Percentiles rank a stretch among this genome's conserved stretches.
Evolutionary conservation across 345 rosid genomes (phyloP).

Genomic region (Fremontodendron californicum): DNA sequence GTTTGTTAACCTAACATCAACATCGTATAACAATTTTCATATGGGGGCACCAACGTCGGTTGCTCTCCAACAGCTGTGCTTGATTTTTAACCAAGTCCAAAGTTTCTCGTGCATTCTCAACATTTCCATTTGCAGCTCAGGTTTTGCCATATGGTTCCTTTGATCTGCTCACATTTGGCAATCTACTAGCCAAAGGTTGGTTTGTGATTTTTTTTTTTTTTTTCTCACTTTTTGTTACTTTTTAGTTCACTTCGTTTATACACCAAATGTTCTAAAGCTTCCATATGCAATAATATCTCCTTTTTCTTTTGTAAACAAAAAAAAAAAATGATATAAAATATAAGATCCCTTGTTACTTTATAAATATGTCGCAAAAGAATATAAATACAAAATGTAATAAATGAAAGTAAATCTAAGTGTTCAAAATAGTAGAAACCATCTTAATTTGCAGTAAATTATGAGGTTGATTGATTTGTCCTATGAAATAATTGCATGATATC

Average conservation of each 20-base stretch:
- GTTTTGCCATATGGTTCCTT: slow-evolving; percentile 18
- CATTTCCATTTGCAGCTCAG: slow-evolving; percentile 1
- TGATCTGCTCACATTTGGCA: neutral
- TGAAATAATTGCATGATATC: too few species aligned
- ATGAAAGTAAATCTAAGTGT: too few species aligned
- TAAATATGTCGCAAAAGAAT: too few species aligned
- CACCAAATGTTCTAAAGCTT: neutral
- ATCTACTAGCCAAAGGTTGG: neutral
- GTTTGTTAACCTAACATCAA: slow-evolving; percentile 11
- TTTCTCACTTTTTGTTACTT: neutral
- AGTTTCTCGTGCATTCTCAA: slow-evolving; percentile 25
- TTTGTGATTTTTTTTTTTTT: neutral
- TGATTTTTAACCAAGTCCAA: neutral
- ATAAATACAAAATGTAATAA: too few species aligned
- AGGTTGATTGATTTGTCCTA: too few species aligned
- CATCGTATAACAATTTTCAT: neutral
- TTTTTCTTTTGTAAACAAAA: neutral
- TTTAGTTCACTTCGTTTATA: too few species aligned
- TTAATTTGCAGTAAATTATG: too few species aligned
- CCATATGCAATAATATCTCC: neutral
- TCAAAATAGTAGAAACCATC: too few species aligned
- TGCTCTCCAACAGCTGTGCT: slow-evolving; percentile 11
- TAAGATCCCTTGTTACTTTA: too few species aligned
- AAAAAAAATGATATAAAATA: too few species aligned
- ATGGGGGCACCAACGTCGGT: neutral